These are phyloP conservation scores for Ceratobasidium sp. DNA, from an alignment of 1,284 basidiomycete genomes.

Conservation along the genomic window DNA sequence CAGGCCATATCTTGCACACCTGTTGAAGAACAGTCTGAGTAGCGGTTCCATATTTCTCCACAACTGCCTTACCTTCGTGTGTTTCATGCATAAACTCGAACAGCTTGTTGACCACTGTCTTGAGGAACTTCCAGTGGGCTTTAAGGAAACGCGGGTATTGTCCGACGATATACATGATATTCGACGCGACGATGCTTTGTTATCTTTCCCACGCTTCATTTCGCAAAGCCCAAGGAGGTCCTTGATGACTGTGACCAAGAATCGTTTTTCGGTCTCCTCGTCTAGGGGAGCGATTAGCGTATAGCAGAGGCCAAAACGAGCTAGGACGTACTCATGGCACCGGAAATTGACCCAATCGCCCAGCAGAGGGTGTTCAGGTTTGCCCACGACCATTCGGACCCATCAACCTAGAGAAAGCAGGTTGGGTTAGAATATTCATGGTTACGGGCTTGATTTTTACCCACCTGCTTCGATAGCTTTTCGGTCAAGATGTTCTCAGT, in stretches of 20 bases:
- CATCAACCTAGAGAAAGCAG: slow-evolving; percentile 67
- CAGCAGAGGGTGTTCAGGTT: slow-evolving; percentile 99
- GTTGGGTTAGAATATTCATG: neutral
- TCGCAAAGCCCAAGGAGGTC: slow-evolving; percentile 96
- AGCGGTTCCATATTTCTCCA: no score
- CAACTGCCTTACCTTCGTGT: slow-evolving; percentile 80
- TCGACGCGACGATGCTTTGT: slow-evolving; percentile 99
- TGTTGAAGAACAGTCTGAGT: slow-evolving; percentile 45
- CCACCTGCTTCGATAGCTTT: slow-evolving; percentile 89
- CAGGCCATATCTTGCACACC: slow-evolving; percentile 99
- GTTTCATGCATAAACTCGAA: slow-evolving; percentile 99
- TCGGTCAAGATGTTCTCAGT: slow-evolving; percentile 98
- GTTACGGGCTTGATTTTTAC: slow-evolving; percentile 37
- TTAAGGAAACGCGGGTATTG: slow-evolving; percentile 99
- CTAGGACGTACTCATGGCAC: slow-evolving; percentile 88
- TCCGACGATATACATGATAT: slow-evolving; percentile 99
- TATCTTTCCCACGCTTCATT: slow-evolving; percentile 99
- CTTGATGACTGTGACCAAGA: slow-evolving; percentile 99
- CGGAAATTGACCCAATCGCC: slow-evolving; percentile 99
- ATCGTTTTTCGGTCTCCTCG: slow-evolving; percentile 98
- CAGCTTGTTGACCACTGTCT: slow-evolving; percentile 99
- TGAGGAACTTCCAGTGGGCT: slow-evolving; percentile 99
- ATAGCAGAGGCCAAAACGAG: slow-evolving; percentile 8
- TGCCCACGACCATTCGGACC: slow-evolving; percentile 99
- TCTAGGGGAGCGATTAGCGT: slow-evolving; percentile 56